Conservation (phyloP, 805 yeast species). For the Suhomyces xylopsoci region DNA sequence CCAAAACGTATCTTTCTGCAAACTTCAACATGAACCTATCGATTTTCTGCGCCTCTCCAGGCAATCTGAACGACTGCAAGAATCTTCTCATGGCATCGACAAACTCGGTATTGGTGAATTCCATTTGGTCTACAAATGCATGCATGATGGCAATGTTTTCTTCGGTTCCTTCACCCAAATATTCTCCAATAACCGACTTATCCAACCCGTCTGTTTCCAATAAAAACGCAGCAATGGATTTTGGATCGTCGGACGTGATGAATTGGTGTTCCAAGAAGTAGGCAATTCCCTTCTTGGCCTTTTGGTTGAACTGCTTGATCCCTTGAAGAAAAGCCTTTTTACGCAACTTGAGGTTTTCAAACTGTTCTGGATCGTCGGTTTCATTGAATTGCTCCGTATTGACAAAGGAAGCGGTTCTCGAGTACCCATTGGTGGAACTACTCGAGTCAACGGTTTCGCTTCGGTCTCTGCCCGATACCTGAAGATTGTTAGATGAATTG, state of each 20-base stretch:
- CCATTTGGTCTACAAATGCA: conserved; percentile 85
- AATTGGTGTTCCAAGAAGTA: conserved; percentile 62
- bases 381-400: conserved; percentile 27
- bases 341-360: conserved; percentile 77
- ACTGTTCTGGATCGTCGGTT: conserved; percentile 74
- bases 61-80: conserved; percentile 85
- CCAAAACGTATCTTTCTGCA: conserved; percentile 87
- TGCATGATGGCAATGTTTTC: conserved; percentile 83
- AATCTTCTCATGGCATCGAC: conserved; percentile 84
- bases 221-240: conserved; percentile 71
- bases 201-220: conserved; percentile 72
- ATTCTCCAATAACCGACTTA: conserved; percentile 85
- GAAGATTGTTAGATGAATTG: conserved; percentile 6
- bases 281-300: conserved; percentile 77
- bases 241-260: conserved; percentile 57
- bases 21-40: conserved; percentile 96
- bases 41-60: conserved; percentile 98
- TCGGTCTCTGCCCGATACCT: conserved; percentile 16
- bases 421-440: conserved; percentile 20
- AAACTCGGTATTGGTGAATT: conserved; percentile 64
- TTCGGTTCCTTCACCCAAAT: conserved; percentile 83
- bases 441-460: conserved; percentile 31
- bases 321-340: conserved; percentile 81
- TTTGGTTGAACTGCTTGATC: conserved; percentile 73
- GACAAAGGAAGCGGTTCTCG: conserved; percentile 30